Evolutionary conservation across 768 basidiomycete species (phyloP).

Genomic region (Ramaria sp.): DNA sequence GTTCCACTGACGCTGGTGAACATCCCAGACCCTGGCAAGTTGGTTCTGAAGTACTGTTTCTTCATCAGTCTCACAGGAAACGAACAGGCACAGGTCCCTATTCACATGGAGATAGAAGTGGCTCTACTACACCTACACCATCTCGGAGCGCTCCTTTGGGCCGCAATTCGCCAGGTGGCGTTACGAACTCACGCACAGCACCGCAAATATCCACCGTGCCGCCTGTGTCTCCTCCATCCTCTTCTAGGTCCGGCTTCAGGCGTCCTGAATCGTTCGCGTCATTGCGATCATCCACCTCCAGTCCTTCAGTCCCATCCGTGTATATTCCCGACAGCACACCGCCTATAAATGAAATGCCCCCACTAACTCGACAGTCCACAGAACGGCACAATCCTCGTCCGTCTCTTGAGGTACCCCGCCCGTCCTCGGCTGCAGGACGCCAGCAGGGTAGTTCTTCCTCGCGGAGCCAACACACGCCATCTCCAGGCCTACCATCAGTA

Average conservation of each 20-base stretch:
- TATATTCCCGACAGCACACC: neutral
- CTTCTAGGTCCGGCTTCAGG: neutral
- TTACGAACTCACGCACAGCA: neutral
- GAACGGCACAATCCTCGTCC: neutral
- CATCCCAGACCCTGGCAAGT: neutral
- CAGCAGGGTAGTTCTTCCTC: neutral
- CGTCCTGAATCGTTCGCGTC: neutral
- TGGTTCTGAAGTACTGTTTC: neutral
- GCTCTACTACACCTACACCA: neutral
- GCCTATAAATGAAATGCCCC: neutral
- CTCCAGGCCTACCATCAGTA: neutral
- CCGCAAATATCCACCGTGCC: neutral
- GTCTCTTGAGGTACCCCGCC: neutral
- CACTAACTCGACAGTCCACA: neutral
- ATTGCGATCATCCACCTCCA: neutral
- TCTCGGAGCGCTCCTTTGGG: neutral
- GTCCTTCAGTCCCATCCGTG: neutral
- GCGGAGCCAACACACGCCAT: neutral
- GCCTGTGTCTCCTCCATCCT: neutral
- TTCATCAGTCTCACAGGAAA: neutral
- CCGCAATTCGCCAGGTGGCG: neutral
- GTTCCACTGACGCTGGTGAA: conserved; percentile 5
- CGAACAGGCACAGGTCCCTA: neutral
- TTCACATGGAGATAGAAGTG: neutral
- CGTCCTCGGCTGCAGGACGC: neutral